Evolutionary conservation across 129 eudicot genomes (phyloP).

Genomic region (Tagetes patula): DNA sequence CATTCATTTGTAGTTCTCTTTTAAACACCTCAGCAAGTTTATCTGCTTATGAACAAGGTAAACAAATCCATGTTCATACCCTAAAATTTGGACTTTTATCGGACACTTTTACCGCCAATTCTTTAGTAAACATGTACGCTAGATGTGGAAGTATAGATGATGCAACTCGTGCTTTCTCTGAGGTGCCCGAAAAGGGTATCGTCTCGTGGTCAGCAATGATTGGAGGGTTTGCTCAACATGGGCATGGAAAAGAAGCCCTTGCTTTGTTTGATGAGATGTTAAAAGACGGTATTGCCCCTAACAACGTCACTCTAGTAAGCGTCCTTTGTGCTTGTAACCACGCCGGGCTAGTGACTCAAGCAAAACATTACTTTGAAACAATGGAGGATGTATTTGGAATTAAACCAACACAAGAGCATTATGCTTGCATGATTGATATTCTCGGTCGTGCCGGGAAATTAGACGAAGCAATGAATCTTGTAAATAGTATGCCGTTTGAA

Average conservation of each 20-base stretch:
- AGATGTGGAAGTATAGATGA: constrained; percentile 83
- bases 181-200: constrained; percentile 57
- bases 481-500: constrained; percentile 77
- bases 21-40: constrained; percentile 73
- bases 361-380: constrained; percentile 53
- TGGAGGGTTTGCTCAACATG: constrained; percentile 91
- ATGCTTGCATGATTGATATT: constrained; percentile 89
- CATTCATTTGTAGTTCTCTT: constrained; percentile 71
- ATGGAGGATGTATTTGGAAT: constrained; percentile 58
- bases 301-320: constrained; percentile 78
- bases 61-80: constrained; percentile 77
- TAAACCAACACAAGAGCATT: constrained; percentile 75
- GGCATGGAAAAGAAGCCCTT: constrained; percentile 75
- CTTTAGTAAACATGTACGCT: constrained; percentile 89
- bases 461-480: constrained; percentile 64
- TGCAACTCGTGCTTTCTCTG: constrained; percentile 58
- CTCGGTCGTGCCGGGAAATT: constrained; percentile 74
- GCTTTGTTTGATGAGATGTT: constrained; percentile 62
- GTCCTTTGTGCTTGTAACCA: constrained; percentile 86
- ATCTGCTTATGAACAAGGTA: constrained; percentile 88
- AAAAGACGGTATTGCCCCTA: constrained; percentile 56
- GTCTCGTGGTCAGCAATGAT: constrained; percentile 93
- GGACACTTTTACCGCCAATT: constrained; percentile 71
- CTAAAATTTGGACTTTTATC: constrained; percentile 61
- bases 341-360: constrained; percentile 71